Conservation (phyloP, 2,329 filamentous ascomycete species). For the Achaetomium macrosporum region DNA sequence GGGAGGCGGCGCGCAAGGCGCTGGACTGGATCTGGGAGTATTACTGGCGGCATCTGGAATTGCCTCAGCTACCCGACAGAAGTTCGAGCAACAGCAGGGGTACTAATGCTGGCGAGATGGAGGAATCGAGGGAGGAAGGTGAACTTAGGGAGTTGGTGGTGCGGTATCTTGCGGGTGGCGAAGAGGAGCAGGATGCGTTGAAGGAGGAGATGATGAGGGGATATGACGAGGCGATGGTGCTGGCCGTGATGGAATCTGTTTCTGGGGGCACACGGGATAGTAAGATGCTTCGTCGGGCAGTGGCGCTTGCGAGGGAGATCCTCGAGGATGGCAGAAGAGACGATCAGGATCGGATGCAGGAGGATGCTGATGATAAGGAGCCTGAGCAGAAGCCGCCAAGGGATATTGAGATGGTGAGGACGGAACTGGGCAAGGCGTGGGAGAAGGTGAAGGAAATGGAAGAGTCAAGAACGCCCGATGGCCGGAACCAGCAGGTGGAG, state of each 20-base stretch:
- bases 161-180: constrained; percentile 12
- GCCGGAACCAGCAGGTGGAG: constrained; percentile 8
- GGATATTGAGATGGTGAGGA: constrained; percentile 22
- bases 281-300: constrained; percentile 38
- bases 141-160: constrained; percentile 2
- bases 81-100: constrained; percentile 18
- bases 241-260: constrained; percentile 36
- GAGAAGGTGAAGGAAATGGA: constrained; percentile 22
- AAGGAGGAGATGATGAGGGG: constrained; percentile 30
- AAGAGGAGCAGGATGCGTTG: constrained; percentile 21
- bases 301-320: constrained; percentile 40
- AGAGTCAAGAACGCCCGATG: constrained; percentile 22
- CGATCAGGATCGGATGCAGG: constrained; percentile 14
- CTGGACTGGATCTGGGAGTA: constrained; percentile 83
- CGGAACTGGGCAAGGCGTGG: constrained; percentile 25
- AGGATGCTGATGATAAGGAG: constrained; percentile 2
- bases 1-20: constrained; percentile 62
- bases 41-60: constrained; percentile 63
- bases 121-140: not conserved
- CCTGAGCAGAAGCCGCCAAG: not conserved
- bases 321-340: constrained; percentile 24
- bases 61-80: not conserved
- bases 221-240: constrained; percentile 34
- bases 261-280: constrained; percentile 38
- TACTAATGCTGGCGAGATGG: not conserved